Conservation (phyloP, 2,329 filamentous ascomycete species). For the Capronia americana region DNA sequence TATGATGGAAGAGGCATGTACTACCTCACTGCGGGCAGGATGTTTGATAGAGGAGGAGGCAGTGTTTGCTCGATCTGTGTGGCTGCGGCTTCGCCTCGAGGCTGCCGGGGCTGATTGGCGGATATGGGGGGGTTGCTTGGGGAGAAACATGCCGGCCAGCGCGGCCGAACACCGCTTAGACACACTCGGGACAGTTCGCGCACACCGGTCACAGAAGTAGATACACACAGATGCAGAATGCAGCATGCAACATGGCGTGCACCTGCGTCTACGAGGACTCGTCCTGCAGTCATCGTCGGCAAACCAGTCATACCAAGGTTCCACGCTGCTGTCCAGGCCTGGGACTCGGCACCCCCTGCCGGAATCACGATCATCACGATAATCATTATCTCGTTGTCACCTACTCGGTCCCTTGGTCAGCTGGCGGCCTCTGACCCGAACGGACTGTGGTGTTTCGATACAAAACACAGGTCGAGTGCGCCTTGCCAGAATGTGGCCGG, state of each 20-base stretch:
- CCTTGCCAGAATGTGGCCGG: slow-evolving; percentile 18
- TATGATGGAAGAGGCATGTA: slow-evolving; percentile 16
- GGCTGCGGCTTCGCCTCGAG: slow-evolving; percentile 20
- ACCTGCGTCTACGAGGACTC: too few relatives aligned
- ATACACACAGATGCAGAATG: neutral
- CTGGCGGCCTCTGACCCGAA: neutral
- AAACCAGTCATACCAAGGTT: slow-evolving; percentile 19
- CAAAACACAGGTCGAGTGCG: neutral
- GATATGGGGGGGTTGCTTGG: slow-evolving; percentile 1
- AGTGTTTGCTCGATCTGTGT: slow-evolving; percentile 2
- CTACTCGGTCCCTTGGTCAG: neutral
- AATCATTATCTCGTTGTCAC: neutral
- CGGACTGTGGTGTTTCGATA: neutral
- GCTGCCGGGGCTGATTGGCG: slow-evolving; percentile 8
- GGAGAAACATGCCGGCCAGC: neutral
- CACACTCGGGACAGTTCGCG: neutral
- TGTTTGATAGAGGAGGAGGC: slow-evolving; percentile 17
- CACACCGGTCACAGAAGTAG: slow-evolving; percentile 1
- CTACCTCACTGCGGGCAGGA: slow-evolving; percentile 2
- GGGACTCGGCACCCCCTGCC: neutral
- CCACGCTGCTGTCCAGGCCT: neutral
- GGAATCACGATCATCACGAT: neutral
- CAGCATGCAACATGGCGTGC: neutral
- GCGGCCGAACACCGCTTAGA: slow-evolving; percentile 1
- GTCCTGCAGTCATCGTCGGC: neutral